Base-by-base conservation (phyloP, 148 eudicot genomes). In the Persicaria tinctoria region DNA sequence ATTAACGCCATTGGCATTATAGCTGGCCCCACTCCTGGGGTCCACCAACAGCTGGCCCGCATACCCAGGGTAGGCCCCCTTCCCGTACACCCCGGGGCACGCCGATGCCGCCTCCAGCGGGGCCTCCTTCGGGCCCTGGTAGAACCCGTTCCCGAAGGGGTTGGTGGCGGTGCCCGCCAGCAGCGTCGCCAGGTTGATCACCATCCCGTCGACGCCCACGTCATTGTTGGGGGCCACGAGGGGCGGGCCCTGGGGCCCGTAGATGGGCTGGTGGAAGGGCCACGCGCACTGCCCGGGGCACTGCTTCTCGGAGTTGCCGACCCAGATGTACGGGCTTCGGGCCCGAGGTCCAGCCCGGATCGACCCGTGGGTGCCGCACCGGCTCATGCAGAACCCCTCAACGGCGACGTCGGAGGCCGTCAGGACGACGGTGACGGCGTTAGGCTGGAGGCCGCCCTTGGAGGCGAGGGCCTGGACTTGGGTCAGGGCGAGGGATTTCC, bases 291-390 rank as follows among this genome's bases (percentile, higher is more conserved):
- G 72, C 10, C 77, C 77, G 6, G 74, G 81, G 46, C 81, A 78
- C 69, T 78, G 74, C 18, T 50, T 78, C 44, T 74, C 81, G 14
- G 81, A 68, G 77, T 78, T 78, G 1, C 81, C 81, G 1, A 78
- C 81, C 81, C 81, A 78, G 46, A 71, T 71, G 54, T n/a, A 71
- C 16, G 74, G 74, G 74, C 38, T 71, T n/a, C 13, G 47, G 23
- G 66, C 38, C 7, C 38, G 8, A n/a, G 27, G 20, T 13, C 6
- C 51, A 13, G 41, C 14, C 41, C 38, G 2, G 55, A 60, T 23
- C 5, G 38, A 17, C 14, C 74, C 74, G 74, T 71, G 74, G 74
- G 74, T 71, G 7, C 74, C 74, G 55, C 74, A 71, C 41, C 74
- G 7, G 74, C 74, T 71, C 54, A 5, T 8, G 6, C 74, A 71